phyloP scores from a whole-genome alignment of 73 alveolate genomes.

The Paramecium sonneborni region DNA sequence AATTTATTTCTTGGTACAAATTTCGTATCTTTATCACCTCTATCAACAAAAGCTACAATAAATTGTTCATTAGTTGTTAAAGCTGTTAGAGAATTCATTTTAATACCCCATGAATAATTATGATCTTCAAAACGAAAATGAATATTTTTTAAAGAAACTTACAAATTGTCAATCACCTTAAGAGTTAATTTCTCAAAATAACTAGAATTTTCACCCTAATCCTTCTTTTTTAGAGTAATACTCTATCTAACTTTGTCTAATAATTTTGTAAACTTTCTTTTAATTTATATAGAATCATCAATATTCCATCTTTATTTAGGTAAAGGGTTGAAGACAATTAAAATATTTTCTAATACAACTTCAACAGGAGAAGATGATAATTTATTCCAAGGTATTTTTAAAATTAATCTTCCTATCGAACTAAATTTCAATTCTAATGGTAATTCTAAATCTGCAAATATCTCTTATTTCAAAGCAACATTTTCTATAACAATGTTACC shows the following conservation, averaged over 20 bases:
- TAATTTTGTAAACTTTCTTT: conserved; percentile 56
- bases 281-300: conserved; percentile 66
- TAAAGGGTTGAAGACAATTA: conserved; percentile 82
- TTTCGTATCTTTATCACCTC: conserved; percentile 48
- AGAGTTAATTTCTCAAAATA: conserved; percentile 85
- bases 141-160: conserved; percentile 86
- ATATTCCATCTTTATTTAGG: conserved; percentile 72
- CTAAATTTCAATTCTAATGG: conserved; percentile 88
- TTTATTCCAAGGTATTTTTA: conserved; percentile 95
- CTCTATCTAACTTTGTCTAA: background rate
- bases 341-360: conserved; percentile 83
- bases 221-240: conserved; percentile 7
- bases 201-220: conserved; percentile 76
- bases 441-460: conserved; percentile 79
- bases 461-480: conserved; percentile 81
- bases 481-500: conserved; percentile 93
- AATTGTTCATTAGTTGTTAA: conserved; percentile 87
- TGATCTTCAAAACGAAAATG: conserved; percentile 91
- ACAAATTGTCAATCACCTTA: conserved; percentile 92
- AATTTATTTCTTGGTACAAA: conserved; percentile 69
- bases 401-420: conserved; percentile 80
- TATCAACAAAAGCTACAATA: conserved; percentile 85
- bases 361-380: conserved; percentile 95
- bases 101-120: conserved; percentile 83
- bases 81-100: conserved; percentile 84